Evolutionary conservation across 176 grass and related monocot species (phyloP), one percentile per base, ranked within the genome.

Genomic region (Microstegium vimineum): DNA sequence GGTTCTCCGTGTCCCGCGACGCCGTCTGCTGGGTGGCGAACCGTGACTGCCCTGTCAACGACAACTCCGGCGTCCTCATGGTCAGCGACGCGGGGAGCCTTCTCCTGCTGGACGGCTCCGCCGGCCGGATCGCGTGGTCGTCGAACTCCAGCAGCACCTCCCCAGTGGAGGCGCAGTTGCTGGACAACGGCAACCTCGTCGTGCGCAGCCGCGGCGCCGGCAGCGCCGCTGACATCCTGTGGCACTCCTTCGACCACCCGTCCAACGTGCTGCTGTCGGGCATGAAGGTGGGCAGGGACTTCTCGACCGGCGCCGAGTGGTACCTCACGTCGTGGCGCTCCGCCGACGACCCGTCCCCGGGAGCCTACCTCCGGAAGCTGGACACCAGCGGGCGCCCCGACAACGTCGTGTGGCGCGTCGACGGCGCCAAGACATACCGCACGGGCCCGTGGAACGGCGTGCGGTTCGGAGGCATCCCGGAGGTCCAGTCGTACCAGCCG

Each of bases 1-100:
- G 88, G 88, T 90, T 69, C 75, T n/a, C 70, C 35, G 60, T 36
- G 33, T 79, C 47, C 16, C n/a, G 9, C 2, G 36, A 20, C 36
- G 37, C 66, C 8, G 25, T 86, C 8, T 31, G 77, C 66, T 92
- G 86, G n/a, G 82, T 92, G 14, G 90, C 86, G 43, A 92, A 92
- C 72, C 81, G 13, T 45, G 43, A 45, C 43, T 13, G 11, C 43
- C 43, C 43, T 45, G 3, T 45, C 43, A 45, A 4, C 43, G 43
- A 15, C 43, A 45, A 45, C 43, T 15, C 43, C 10, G 43, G 43
- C 43, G 43, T 45, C 13, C 43, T 45, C 43, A 45, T 15, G 43
- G 43, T 45, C 3, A 45, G 43, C 43, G 43, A 45, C 43, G 2
- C 43, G 43, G 43, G 43, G 43, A 45, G 43, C 43, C 12, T 45